These are phyloP conservation scores for Azolla pinnata DNA, from an alignment of 75 land plant species.

Conservation along the genomic window DNA sequence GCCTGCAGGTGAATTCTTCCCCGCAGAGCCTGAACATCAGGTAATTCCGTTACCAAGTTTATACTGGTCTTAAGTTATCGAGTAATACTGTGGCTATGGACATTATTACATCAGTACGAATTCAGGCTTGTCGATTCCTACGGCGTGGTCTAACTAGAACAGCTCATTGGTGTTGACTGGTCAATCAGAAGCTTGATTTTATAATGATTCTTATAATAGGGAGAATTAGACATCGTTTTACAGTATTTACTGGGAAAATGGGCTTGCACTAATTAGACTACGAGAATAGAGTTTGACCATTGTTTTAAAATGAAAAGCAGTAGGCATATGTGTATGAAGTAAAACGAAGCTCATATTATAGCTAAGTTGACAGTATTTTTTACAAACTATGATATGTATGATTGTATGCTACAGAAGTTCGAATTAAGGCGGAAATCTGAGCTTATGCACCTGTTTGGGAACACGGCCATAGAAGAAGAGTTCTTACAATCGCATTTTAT, in stretches of 20 bases:
- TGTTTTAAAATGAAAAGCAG: not conserved
- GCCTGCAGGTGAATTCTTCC: conserved; percentile 49
- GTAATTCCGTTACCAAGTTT: conserved; percentile 18
- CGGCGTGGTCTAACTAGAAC: too few species aligned
- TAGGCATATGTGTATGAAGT: too few species aligned
- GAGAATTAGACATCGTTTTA: not conserved
- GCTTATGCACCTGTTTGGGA: conserved; percentile 68
- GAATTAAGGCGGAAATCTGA: conserved; percentile 60
- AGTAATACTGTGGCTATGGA: not conserved
- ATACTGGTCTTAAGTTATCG: not conserved
- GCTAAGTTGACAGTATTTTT: not conserved
- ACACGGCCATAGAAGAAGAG: conserved; percentile 54
- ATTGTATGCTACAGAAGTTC: conserved; percentile 54
- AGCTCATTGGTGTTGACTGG: not conserved
- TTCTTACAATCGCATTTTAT: conserved; percentile 49
- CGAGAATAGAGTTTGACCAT: too few species aligned
- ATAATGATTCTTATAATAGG: not conserved
- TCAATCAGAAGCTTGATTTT: not conserved
- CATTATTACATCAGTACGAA: not conserved
- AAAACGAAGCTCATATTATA: not conserved
- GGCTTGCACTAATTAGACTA: not conserved
- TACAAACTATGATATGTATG: not conserved
- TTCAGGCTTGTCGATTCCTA: not conserved
- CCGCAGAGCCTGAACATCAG: conserved; percentile 95
- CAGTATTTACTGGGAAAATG: not conserved